Evolutionary conservation across 225 moss, liverwort and hornwort genomes (phyloP), one percentile per base, ranked within the genome.

Genomic region (Straminergon stramineum): DNA sequence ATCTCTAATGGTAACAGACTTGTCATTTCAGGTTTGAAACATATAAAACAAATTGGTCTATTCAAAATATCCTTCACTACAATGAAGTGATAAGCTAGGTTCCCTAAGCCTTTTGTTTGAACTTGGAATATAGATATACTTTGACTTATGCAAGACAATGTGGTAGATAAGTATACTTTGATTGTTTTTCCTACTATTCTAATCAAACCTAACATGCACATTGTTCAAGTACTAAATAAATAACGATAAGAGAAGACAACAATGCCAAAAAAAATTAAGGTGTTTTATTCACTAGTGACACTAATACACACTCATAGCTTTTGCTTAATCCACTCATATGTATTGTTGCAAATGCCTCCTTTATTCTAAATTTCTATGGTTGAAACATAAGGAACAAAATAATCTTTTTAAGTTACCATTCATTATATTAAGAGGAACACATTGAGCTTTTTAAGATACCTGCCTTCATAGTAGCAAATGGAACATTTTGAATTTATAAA

Each of bases 251-350:
- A 45, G 1, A 74, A 74, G 11, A 17, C 2, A 10, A 45, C 0
- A 0, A 0, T 45, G 17, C 17, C 30, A 0, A 0, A 74, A 74
- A 74, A 17, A 2, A 6, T n/a, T n/a, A 10, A 23, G 9, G 45
- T 6, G 10, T 45, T 45, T 41, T 39, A 41, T 41, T 41, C 41
- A 71, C 39, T 41, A 13, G n/a, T 19, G 6, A 23, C 4, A 69
- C 4, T 69, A 1, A 71, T 26, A 71, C 1, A 71, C 41, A 71
- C 41, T 26, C 15, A 71, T 39, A 26, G 15, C 15, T 41, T 70
- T 1, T 39, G 1, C 5, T 70, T 70, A n/a, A 39, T 23, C 39
- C 13, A 70, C 22, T 70, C 1, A 0, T n/a, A 8, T 4, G 0
- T 37, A 37, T 11, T 21, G 37, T 0, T 67, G 0, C 2, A 7